These are phyloP conservation scores for Fomitopsis palustris DNA, from an alignment of 1,284 basidiomycete genomes.

Conservation along the genomic window DNA sequence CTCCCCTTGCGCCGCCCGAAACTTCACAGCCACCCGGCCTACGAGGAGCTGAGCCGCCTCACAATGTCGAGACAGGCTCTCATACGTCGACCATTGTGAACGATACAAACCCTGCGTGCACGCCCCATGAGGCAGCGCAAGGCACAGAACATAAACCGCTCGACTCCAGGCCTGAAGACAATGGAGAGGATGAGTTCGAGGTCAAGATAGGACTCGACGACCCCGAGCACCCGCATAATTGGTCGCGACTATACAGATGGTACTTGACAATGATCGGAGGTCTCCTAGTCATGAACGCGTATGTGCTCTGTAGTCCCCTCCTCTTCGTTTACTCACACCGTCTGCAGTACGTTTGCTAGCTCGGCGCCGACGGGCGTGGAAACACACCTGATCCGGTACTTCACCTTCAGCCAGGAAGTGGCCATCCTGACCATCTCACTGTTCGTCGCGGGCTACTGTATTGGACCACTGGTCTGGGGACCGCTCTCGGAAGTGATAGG, in stretches of 20 bases:
- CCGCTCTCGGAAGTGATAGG: constrained; percentile 59
- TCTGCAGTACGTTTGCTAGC: constrained; percentile 55
- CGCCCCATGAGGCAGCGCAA: too few relatives aligned
- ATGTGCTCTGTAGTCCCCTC: constrained; percentile 15
- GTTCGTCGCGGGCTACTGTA: constrained; percentile 42
- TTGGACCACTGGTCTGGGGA: constrained; percentile 64
- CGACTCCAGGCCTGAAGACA: constrained; percentile 25
- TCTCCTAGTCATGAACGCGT: constrained; percentile 68
- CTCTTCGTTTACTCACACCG: not conserved
- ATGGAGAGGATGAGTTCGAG: constrained; percentile 34
- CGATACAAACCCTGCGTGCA: too few relatives aligned
- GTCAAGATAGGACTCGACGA: constrained; percentile 37
- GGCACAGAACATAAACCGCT: too few relatives aligned
- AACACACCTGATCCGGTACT: constrained; percentile 44
- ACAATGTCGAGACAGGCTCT: too few relatives aligned
- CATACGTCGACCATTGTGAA: too few relatives aligned
- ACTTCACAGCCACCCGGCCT: too few relatives aligned
- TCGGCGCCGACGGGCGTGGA: constrained; percentile 51
- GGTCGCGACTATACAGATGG: constrained; percentile 56
- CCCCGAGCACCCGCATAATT: constrained; percentile 52
- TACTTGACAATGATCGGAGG: constrained; percentile 60
- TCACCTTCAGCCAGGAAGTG: constrained; percentile 52
- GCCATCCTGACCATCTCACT: constrained; percentile 36
- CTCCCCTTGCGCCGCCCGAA: too few relatives aligned
- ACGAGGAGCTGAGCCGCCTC: too few relatives aligned